phyloP scores from a whole-genome alignment of 805 yeast genomes.

The Lipomyces lipofer region DNA sequence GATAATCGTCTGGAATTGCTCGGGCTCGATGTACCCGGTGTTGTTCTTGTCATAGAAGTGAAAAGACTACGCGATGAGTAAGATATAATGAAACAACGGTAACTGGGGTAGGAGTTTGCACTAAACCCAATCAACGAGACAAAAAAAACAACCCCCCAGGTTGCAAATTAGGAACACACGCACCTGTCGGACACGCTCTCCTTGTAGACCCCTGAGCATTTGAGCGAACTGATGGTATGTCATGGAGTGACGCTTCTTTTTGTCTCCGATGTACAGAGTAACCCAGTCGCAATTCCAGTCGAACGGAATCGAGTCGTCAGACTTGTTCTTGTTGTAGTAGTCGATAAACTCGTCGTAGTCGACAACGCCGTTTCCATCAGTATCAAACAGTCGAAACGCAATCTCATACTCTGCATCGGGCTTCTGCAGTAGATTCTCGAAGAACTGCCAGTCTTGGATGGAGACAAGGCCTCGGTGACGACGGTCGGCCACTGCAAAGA shows the following conservation, averaged over 20 bases:
- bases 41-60: conserved; percentile 40
- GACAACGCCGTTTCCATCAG: conserved; percentile 42
- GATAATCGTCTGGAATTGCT: conserved; percentile 44
- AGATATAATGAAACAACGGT: neutral
- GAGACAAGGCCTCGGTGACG: conserved; percentile 66
- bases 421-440: conserved; percentile 57
- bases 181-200: conserved; percentile 48
- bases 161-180: no score
- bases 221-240: conserved; percentile 47
- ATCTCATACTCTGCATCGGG: conserved; percentile 57
- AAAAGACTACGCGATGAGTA: conserved; percentile 38
- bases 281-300: conserved; percentile 49
- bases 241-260: conserved; percentile 42
- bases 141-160: no score
- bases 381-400: conserved; percentile 49
- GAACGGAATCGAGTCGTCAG: conserved; percentile 43
- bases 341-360: conserved; percentile 45
- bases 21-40: conserved; percentile 45
- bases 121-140: no score
- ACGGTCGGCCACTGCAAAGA: conserved; percentile 79
- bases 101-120: no score
- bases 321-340: conserved; percentile 41
- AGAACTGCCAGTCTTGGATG: conserved; percentile 69
- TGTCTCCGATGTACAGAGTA: conserved; percentile 44
- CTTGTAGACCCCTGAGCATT: conserved; percentile 48